A percentile compares a stretch with the other conserved stretches of the same genome.
Conservation (phyloP, 768 basidiomycete species). For the Kwoniella pini region DNA sequence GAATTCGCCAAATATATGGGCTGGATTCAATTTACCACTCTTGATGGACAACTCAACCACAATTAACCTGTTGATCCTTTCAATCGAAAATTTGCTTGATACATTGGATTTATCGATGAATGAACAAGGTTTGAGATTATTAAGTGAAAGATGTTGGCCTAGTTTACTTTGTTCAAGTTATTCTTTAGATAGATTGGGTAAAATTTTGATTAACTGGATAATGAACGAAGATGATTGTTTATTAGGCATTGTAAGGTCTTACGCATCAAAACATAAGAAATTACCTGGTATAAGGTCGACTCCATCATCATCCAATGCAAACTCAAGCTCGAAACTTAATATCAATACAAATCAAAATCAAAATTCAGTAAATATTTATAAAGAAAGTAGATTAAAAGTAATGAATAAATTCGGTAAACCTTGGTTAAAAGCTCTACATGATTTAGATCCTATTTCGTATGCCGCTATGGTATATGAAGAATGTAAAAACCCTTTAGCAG, state of each 20-base stretch:
- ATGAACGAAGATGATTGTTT: slow-evolving; percentile 67
- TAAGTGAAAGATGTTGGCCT: slow-evolving; percentile 73
- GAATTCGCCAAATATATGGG: slow-evolving; percentile 52
- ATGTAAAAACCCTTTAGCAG: slow-evolving; percentile 23
- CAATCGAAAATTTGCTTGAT: slow-evolving; percentile 69
- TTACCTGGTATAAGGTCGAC: slow-evolving; percentile 66
- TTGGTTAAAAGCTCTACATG: slow-evolving; percentile 72
- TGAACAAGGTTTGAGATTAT: slow-evolving; percentile 70
- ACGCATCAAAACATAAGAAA: slow-evolving; percentile 62
- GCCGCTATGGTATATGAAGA: slow-evolving; percentile 40
- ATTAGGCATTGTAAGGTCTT: slow-evolving; percentile 68
- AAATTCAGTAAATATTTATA: slow-evolving; percentile 66
- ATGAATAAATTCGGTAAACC: slow-evolving; percentile 63
- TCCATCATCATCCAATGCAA: not conserved
- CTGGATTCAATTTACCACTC: slow-evolving; percentile 69
- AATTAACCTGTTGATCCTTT: slow-evolving; percentile 70
- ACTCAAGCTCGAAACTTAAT: not conserved
- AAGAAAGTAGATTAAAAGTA: slow-evolving; percentile 63
- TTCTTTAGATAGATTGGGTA: slow-evolving; percentile 65
- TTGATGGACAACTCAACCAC: slow-evolving; percentile 70
- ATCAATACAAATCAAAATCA: not conserved
- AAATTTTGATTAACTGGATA: slow-evolving; percentile 68
- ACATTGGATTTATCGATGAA: slow-evolving; percentile 73
- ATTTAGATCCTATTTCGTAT: slow-evolving; percentile 62
- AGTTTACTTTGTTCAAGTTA: slow-evolving; percentile 72